Evolutionary conservation across 257 asterid species (phyloP).

Genomic region (Euphrasia confusa): DNA sequence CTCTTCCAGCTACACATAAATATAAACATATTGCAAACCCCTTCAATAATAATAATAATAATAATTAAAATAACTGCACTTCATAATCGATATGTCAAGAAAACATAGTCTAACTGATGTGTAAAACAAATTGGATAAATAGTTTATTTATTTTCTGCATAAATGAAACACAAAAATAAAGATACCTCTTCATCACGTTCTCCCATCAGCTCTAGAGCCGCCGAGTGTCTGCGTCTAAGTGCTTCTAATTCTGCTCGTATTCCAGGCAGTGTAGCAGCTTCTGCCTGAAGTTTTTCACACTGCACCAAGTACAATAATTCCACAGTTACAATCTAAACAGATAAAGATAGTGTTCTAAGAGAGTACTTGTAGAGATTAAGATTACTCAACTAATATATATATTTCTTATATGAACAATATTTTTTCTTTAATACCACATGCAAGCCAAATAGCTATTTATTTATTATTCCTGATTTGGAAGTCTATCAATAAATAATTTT

Average conservation of each 20-base stretch:
- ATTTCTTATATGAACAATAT: neutral
- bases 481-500: too few species aligned
- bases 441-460: neutral
- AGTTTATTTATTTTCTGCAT: neutral
- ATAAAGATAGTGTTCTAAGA: neutral
- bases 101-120: neutral
- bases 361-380: neutral
- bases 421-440: too few species aligned
- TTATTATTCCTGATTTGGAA: too few species aligned
- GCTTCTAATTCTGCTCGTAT: constrained; percentile 91
- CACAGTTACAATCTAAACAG: constrained; percentile 13
- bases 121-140: neutral
- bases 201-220: constrained; percentile 98
- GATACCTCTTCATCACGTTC: constrained; percentile 99
- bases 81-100: too few species aligned
- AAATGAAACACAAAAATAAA: constrained; percentile 5
- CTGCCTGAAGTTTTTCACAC: constrained; percentile 81
- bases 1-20: constrained; percentile 72
- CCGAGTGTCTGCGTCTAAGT: constrained; percentile 86
- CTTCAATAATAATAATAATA: too few species aligned
- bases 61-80: too few species aligned
- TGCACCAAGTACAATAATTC: constrained; percentile 26
- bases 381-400: neutral
- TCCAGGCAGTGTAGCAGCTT: constrained; percentile 83
- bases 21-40: neutral